Evolutionary conservation across 2,329 filamentous ascomycete species (phyloP).

Genomic region (Huntiella savannae): DNA sequence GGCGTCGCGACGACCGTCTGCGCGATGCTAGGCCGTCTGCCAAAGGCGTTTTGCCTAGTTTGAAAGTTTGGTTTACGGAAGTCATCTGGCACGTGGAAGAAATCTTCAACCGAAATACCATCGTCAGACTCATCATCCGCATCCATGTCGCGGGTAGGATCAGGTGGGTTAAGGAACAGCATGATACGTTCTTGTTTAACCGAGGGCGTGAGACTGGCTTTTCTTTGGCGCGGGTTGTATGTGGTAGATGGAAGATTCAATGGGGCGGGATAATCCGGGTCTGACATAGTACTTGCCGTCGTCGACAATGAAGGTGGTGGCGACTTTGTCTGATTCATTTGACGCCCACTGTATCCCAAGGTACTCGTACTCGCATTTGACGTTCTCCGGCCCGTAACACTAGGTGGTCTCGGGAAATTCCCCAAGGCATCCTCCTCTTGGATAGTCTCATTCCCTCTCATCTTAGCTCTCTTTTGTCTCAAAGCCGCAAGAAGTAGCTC

Average conservation of each 20-base stretch:
- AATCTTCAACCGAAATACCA: slow-evolving; percentile 13
- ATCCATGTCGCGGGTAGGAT: slow-evolving; percentile 5
- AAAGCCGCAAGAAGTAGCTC: slow-evolving; percentile 39
- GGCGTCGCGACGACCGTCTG: slow-evolving; percentile 2
- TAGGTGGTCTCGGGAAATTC: background rate
- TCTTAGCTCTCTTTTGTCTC: slow-evolving; percentile 35
- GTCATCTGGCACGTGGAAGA: slow-evolving; percentile 11
- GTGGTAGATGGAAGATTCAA: background rate
- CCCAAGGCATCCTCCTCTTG: slow-evolving; percentile 17
- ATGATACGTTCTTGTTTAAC: slow-evolving; percentile 10
- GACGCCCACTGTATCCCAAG: slow-evolving; percentile 6
- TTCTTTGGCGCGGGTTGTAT: slow-evolving; percentile 2
- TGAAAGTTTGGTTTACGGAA: background rate
- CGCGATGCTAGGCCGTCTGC: background rate
- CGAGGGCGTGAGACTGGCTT: slow-evolving; percentile 5
- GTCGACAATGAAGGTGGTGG: background rate
- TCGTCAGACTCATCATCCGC: slow-evolving; percentile 14
- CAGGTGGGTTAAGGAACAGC: slow-evolving; percentile 9
- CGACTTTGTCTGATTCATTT: slow-evolving; percentile 7
- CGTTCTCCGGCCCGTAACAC: slow-evolving; percentile 1
- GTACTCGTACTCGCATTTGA: slow-evolving; percentile 6
- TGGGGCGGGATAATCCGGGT: background rate
- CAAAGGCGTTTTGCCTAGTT: background rate
- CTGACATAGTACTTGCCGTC: slow-evolving; percentile 7
- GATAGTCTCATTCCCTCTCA: slow-evolving; percentile 28